Base-by-base conservation (phyloP, 2,329 filamentous ascomycete genomes). In the Aureobasidium sp. region DNA sequence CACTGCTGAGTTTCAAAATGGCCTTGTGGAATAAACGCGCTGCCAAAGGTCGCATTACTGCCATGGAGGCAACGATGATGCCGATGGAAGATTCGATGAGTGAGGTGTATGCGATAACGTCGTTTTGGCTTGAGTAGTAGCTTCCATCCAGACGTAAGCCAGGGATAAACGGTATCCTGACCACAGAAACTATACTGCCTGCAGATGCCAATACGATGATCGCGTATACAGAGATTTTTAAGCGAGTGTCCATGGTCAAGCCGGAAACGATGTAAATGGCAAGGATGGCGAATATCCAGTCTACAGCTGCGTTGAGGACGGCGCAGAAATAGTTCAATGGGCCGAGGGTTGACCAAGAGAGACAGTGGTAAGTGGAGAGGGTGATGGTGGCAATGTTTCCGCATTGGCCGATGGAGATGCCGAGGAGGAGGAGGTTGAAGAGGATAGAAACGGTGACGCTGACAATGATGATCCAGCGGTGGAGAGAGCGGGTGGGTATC, bases 321-420 rank as follows among this genome's bases (percentile, higher is more conserved):
- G 63, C 63, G 19, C 22, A 44, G n/a, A 64, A 39, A 24, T 64
- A 64, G 56, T 64, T 62, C 12, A 64, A 24, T 0, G 63, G 63
- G 3, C 56, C 63, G 14, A 39, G 45, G 9, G 44, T 62, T 22
- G 45, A 53, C 63, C 63, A 64, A 19, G 40, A 48, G 14, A 62
- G 29, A n/a, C 63, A 64, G 2, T 44, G 52, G 35, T 19, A 49
- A 5, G 39, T 31, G 9, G 49, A n/a, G 19, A 61, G 27, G 56
- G 61, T 39, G 19, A 60, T 50, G 31, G 31, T 52, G 3, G 63
- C 53, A 3, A 61, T 57, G 19, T 48, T 31, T 24, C 63, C 63
- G 48, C 63, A 64, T 47, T 62, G 57, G 50, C 56, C 58, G n/a
- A 64, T 52, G 9, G 59, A 58, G 19, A 64, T 52, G 27, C 56